Evolutionary conservation across 108 stramenopile genomes (phyloP), one percentile per base, ranked within the genome.

Genomic region (Craspedostauros australis): DNA sequence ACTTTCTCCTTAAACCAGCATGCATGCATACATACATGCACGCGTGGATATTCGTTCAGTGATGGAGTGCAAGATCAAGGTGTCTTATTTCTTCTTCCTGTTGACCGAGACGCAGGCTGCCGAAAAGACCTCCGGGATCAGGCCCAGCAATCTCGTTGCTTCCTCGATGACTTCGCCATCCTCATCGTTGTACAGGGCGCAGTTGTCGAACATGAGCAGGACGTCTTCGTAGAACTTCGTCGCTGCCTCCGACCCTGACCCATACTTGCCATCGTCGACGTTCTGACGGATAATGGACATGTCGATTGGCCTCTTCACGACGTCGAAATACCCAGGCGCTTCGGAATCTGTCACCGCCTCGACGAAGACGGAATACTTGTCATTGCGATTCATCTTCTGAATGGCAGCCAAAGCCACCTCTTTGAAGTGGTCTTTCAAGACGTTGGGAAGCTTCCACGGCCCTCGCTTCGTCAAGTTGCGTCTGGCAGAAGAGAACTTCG

Each of bases 191-290:
- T 84, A 88, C 37, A 60, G 20, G 16, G 32, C 28, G 37, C 86
- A 88, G 54, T 88, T 88, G 38, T 88, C 82, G 27, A 88, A 82
- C 31, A 83, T 75, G 25, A 88, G 77, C 27, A 76, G 24, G 36
- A 84, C 72, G 46, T 88, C 86, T 11, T 76, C 51, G 50, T 77
- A 88, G 3, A 88, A 53, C 26, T 59, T 72, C 5, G 68, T 54
- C 7, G 63, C 62, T 11, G 76, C 83, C 11, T 67, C 54, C n/a
- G 79, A 73, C 29, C 84, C 88, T 33, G 59, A 39, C 11, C 89
- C 89, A 38, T 91, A 91, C 43, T 67, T 60, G 25, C 81, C 86
- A 14, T 70, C 57, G 25, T 76, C 75, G 6, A 87, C 52, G 50
- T 91, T 91, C 15, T 69, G 46, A 41, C 53, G 66, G 71, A 89